These are phyloP conservation scores for Entomortierella parvispora DNA, from an alignment of 192 early-diverging fungal genomes.

Conservation along the genomic window DNA sequence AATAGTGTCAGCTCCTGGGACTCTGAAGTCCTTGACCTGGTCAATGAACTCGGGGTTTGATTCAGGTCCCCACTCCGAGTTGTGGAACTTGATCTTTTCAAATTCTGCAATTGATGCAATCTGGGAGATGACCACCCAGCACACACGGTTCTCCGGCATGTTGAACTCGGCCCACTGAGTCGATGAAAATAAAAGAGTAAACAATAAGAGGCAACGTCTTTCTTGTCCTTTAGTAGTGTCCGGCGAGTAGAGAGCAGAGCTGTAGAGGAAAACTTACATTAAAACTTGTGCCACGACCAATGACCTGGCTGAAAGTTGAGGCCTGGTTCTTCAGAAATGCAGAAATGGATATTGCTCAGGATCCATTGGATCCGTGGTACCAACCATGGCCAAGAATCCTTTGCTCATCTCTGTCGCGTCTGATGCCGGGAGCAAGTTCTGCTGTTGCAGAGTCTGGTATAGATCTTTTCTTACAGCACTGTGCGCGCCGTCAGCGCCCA, in stretches of 20 bases:
- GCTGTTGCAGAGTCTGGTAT: not conserved
- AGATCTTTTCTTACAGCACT: constrained; percentile 14
- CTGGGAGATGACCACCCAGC: not conserved
- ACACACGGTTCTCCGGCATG: too few species aligned
- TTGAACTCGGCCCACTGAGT: too few species aligned
- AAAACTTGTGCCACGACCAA: not conserved
- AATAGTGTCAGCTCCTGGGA: not conserved
- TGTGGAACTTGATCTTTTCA: not conserved
- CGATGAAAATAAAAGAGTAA: too few species aligned
- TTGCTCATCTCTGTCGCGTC: not conserved
- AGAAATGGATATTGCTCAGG: not conserved
- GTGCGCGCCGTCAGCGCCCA: constrained; percentile 33
- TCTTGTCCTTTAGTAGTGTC: too few species aligned
- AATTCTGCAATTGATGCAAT: not conserved
- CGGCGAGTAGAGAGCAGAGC: not conserved
- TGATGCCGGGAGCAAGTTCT: not conserved
- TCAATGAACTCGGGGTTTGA: constrained; percentile 5
- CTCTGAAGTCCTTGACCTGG: constrained; percentile 3
- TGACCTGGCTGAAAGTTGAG: not conserved
- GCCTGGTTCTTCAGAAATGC: not conserved
- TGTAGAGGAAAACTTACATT: not conserved
- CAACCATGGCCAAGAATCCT: constrained; percentile 5
- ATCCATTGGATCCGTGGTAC: not conserved
- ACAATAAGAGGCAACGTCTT: too few species aligned
- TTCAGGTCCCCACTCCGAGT: constrained; percentile 6